These are phyloP conservation scores for Venturia asperata DNA, from an alignment of 2,329 filamentous ascomycete species.

Conservation along the genomic window DNA sequence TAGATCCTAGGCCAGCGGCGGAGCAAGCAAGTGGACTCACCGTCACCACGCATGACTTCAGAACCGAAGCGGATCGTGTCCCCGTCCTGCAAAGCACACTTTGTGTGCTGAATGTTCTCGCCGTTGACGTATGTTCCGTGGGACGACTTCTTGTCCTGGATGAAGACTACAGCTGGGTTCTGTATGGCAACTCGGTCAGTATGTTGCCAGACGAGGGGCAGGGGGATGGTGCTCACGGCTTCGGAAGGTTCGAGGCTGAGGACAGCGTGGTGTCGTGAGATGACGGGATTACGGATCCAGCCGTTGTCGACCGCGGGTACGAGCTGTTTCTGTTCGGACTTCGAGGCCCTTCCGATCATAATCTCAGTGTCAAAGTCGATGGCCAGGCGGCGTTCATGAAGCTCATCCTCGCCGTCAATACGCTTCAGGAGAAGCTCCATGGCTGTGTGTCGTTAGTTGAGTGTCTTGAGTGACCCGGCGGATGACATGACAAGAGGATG, in stretches of 20 bases:
- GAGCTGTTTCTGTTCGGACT: slow-evolving; percentile 33
- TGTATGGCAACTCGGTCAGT: background rate
- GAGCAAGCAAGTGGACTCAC: slow-evolving; percentile 9
- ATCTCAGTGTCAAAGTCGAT: slow-evolving; percentile 19
- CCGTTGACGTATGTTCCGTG: slow-evolving; percentile 55
- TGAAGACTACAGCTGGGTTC: slow-evolving; percentile 31
- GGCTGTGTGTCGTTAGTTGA: slow-evolving; percentile 16
- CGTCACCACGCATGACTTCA: slow-evolving; percentile 28
- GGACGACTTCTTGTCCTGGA: slow-evolving; percentile 53
- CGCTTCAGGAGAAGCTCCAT: slow-evolving; percentile 14
- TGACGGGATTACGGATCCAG: slow-evolving; percentile 64
- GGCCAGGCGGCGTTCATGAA: slow-evolving; percentile 29
- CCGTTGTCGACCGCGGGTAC: slow-evolving; percentile 47
- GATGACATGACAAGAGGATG: background rate
- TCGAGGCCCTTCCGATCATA: slow-evolving; percentile 42
- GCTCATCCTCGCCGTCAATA: slow-evolving; percentile 38
- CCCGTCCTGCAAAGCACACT: slow-evolving; percentile 27
- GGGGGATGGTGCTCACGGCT: background rate
- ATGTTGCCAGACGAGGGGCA: background rate
- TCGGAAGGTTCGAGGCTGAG: slow-evolving; percentile 25
- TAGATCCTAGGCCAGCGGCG: background rate
- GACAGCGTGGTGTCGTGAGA: slow-evolving; percentile 61
- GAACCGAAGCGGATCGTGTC: slow-evolving; percentile 33
- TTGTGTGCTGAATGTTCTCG: slow-evolving; percentile 24
- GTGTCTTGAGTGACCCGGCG: background rate